Evolutionary conservation across 2,329 filamentous ascomycete species (phyloP).

Genomic region (Monosporascus sp.): DNA sequence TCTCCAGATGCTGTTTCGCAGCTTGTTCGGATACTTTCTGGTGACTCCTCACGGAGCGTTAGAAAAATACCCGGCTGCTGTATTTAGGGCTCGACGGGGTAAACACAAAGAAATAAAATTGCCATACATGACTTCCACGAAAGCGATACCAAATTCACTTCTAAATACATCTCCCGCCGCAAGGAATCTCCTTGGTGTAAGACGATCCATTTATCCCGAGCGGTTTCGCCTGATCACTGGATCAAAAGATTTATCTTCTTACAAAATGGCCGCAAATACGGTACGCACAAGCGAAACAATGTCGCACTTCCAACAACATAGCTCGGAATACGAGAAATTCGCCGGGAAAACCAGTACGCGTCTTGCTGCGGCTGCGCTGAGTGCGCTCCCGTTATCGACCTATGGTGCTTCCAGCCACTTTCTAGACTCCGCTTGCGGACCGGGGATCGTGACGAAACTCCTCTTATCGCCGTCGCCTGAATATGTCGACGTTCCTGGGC

Average conservation of each 20-base stretch:
- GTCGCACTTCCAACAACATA: constrained; percentile 5
- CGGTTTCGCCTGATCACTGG: neutral
- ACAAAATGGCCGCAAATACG: neutral
- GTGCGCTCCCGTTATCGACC: constrained; percentile 14
- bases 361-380: constrained; percentile 15
- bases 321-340: constrained; percentile 12
- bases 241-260: neutral
- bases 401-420: constrained; percentile 17
- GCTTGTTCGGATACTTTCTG: constrained; percentile 7
- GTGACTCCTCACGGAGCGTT: neutral
- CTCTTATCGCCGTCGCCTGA: constrained; percentile 14
- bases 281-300: neutral
- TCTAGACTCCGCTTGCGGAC: constrained; percentile 20
- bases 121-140: neutral
- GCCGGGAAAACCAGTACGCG: constrained; percentile 13
- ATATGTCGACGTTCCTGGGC: constrained; percentile 10
- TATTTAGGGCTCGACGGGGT: neutral
- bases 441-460: constrained; percentile 19
- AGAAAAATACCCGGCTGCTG: neutral
- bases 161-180: neutral
- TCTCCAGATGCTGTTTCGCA: neutral
- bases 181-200: neutral
- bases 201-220: neutral
- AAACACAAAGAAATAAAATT: neutral
- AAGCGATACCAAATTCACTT: neutral